Percentiles rank a stretch among this genome's conserved stretches.
Evolutionary conservation across 176 grass and related monocot species (phyloP).

Genomic region (Calamus simplicifolius): DNA sequence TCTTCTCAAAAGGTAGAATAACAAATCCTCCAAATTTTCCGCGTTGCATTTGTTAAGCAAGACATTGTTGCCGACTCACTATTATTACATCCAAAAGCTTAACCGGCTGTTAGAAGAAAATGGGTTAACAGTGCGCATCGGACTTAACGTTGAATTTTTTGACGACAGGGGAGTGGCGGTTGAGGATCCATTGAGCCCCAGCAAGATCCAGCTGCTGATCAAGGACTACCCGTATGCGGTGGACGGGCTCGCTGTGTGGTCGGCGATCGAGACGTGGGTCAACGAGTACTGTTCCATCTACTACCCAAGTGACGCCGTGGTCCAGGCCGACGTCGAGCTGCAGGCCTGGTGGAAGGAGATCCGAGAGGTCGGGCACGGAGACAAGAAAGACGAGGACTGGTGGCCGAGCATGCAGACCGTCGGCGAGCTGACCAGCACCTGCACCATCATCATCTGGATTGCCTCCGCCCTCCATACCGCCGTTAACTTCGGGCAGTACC

Average conservation of each 20-base stretch:
- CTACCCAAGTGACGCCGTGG: neutral
- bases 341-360: slow-evolving; percentile 8
- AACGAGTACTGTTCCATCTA: neutral
- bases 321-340: neutral
- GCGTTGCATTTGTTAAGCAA: too few relatives aligned
- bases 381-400: slow-evolving; percentile 8
- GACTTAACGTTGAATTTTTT: too few relatives aligned
- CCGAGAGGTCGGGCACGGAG: slow-evolving; percentile 6
- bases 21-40: slow-evolving; percentile 4
- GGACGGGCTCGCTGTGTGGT: neutral
- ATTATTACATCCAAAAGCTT: too few relatives aligned
- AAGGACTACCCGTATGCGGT: neutral
- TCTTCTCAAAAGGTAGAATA: slow-evolving; percentile 56
- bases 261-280: slow-evolving; percentile 1
- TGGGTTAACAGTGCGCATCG: too few relatives aligned
- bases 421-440: neutral
- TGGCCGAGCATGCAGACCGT: slow-evolving; percentile 4
- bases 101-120: too few relatives aligned
- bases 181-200: neutral
- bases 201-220: neutral
- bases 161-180: neutral
- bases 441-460: slow-evolving; percentile 20
- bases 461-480: slow-evolving; percentile 22
- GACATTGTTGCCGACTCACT: too few relatives aligned
- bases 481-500: slow-evolving; percentile 25